Evolutionary conservation across 306 rosid genomes (phyloP).

Genomic region (Ormosia emarginata): DNA sequence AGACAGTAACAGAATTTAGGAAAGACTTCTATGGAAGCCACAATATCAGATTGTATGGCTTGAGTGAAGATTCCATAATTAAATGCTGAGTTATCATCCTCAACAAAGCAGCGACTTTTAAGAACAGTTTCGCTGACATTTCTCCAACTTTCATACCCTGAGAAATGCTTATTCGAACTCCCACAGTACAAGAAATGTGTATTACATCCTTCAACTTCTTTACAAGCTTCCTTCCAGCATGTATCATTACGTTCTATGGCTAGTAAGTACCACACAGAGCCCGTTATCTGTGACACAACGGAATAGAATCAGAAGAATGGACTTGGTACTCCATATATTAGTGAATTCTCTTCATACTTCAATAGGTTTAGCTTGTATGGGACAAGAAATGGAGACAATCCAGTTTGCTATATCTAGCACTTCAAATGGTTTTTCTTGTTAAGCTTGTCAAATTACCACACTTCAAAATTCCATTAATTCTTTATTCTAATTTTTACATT

Average conservation of each 20-base stretch:
- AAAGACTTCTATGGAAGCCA: conserved; percentile 49
- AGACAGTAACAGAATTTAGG: conserved; percentile 72
- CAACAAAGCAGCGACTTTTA: conserved; percentile 30
- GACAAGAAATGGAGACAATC: background rate
- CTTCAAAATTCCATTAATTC: no score
- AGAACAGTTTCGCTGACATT: conserved; percentile 46
- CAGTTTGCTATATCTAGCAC: no score
- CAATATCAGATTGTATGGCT: conserved; percentile 55
- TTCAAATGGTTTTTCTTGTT: no score
- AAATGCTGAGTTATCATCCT: conserved; percentile 30
- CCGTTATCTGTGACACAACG: conserved; percentile 50
- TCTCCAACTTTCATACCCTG: conserved; percentile 51
- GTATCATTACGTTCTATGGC: conserved; percentile 73
- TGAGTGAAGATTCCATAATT: conserved; percentile 72
- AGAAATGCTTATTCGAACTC: conserved; percentile 22
- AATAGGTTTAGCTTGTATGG: background rate
- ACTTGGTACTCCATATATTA: background rate
- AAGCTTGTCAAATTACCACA: no score
- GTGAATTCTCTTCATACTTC: background rate
- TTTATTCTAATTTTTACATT: no score
- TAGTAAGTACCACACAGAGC: conserved; percentile 84
- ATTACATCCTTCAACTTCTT: conserved; percentile 29
- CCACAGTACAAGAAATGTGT: conserved; percentile 60
- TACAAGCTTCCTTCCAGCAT: conserved; percentile 73
- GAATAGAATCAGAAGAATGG: background rate